Evolutionary conservation across 2,329 filamentous ascomycete genomes (phyloP), one percentile per base, ranked within the genome.

Genomic region (Xylariaceae sp.): DNA sequence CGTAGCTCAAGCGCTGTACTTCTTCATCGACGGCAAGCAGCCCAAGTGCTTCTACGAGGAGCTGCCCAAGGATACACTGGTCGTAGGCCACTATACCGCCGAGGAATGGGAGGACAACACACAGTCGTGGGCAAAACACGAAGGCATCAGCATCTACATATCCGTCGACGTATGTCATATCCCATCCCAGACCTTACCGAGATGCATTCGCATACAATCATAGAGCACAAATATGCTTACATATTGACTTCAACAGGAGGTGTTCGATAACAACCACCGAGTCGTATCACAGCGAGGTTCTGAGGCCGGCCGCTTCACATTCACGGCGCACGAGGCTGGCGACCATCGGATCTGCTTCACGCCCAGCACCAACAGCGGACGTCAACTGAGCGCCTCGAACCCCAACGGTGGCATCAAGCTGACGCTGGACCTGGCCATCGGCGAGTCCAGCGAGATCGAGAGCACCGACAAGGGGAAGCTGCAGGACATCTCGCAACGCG

Each of bases 11-110:
- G 91, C 91, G 54, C 82, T 99, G 56, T 92, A 95, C 84, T 95
- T 99, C 80, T 97, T 88, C 78, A 86, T 97, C 72, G 91, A 97
- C 71, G 89, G 88, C 67, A 81, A 82, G 48, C 77, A 83, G 62
- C 87, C 89, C 64, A 96, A 95, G 76, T 99, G 94, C 76, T 99
- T 99, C 84, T 95, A 88, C 76, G 94, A 99, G 77, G 92, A 97
- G 74, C 82, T 99, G 56, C 91, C 94, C 62, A 96, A 97, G 79
- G 92, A 96, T 73, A 97, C 94, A 11, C 77, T 99, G 55, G 92
- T 99, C 53, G 91, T 96, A 56, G 94, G 94, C 64, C 87, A 94
- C 74, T 99, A 91, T 79, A 84, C 80, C 53, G 89, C 90, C 49
- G 87, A 94, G 73, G 88, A 95, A 72, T 94, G 84, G 76, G 86